A percentile compares a stretch with the other conserved stretches of the same genome.
These are phyloP conservation scores for Astrephomene gubernaculifera DNA, from an alignment of 139 green algal species.

Conservation along the genomic window DNA sequence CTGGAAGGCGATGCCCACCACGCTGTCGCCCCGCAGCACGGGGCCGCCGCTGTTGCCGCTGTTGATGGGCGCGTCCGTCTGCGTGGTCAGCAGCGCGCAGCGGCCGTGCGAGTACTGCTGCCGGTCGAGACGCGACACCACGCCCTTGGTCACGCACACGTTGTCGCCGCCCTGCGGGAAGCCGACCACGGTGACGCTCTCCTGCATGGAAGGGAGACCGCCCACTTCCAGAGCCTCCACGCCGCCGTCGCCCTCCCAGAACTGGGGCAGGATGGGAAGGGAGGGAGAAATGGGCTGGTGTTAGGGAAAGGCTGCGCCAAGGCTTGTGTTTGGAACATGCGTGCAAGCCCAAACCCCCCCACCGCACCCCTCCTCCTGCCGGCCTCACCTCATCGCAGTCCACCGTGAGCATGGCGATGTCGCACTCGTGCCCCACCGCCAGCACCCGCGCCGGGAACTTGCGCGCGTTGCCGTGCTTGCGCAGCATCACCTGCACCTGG, in stretches of 20 bases:
- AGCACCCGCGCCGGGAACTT: conserved; percentile 91
- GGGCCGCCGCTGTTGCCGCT: conserved; percentile 81
- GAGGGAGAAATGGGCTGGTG: too few species aligned
- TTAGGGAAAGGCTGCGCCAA: too few species aligned
- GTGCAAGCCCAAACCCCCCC: too few species aligned
- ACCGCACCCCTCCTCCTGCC: too few species aligned
- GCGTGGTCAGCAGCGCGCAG: conserved; percentile 70
- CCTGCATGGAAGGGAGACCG: conserved; percentile 72
- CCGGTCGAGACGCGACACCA: conserved; percentile 79
- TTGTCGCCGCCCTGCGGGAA: conserved; percentile 82
- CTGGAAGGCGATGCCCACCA: conserved; percentile 94
- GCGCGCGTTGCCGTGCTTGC: conserved; percentile 84
- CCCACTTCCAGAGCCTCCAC: conserved; percentile 80
- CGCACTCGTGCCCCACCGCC: conserved; percentile 92
- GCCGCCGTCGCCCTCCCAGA: conserved; percentile 77
- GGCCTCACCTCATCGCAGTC: conserved; percentile 77
- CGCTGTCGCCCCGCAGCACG: conserved; percentile 78
- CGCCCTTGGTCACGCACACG: conserved; percentile 82
- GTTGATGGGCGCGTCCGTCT: conserved; percentile 48
- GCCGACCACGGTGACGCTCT: conserved; percentile 65
- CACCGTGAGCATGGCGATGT: conserved; percentile 94
- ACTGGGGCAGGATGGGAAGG: conserved; percentile 50
- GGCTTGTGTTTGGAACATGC: too few species aligned
- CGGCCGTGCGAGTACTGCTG: conserved; percentile 80
- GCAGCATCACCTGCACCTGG: conserved; percentile 62